phyloP scores from a whole-genome alignment of 1,139 yeast species.

The Zygosaccharomyces pseudobailii region DNA sequence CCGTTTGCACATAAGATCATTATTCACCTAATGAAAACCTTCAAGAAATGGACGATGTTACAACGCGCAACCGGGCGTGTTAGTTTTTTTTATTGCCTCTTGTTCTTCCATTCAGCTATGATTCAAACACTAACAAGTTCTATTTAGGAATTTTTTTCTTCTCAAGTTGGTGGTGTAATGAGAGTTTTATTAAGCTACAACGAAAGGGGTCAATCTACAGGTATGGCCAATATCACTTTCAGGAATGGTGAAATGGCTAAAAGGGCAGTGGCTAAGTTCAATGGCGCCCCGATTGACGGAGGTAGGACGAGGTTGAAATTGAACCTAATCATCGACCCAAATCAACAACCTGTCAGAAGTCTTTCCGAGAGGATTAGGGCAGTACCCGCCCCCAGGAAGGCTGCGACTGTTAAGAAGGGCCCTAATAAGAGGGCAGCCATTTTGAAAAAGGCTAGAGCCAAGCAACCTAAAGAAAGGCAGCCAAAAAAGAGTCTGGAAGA shows the following conservation, averaged over 20 bases:
- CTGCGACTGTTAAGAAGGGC: slow-evolving; percentile 27
- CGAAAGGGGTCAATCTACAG: slow-evolving; percentile 85
- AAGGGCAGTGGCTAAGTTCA: slow-evolving; percentile 75
- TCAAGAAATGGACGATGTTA: not conserved
- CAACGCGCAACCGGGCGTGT: not conserved
- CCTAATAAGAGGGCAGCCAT: slow-evolving; percentile 36
- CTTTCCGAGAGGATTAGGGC: slow-evolving; percentile 34
- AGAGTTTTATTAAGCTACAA: slow-evolving; percentile 72
- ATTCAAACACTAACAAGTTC: slow-evolving; percentile 17
- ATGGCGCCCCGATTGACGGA: slow-evolving; percentile 90
- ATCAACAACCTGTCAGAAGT: slow-evolving; percentile 67
- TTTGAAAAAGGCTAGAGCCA: slow-evolving; percentile 36
- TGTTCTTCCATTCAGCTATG: slow-evolving; percentile 2
- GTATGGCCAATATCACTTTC: slow-evolving; percentile 85
- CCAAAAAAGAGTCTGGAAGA: slow-evolving; percentile 81
- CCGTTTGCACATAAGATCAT: slow-evolving; percentile 2
- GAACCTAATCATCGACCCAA: slow-evolving; percentile 83
- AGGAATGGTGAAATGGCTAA: slow-evolving; percentile 62
- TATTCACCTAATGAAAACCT: slow-evolving; percentile 8
- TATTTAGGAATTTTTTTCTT: slow-evolving; percentile 76
- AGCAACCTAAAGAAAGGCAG: slow-evolving; percentile 38
- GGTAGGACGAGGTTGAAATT: slow-evolving; percentile 75
- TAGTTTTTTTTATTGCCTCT: slow-evolving; percentile 6
- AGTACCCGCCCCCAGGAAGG: slow-evolving; percentile 22
- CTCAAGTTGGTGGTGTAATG: slow-evolving; percentile 82